Conservation (phyloP, 139 green algal genomes). For the Bryopsis sp. region DNA sequence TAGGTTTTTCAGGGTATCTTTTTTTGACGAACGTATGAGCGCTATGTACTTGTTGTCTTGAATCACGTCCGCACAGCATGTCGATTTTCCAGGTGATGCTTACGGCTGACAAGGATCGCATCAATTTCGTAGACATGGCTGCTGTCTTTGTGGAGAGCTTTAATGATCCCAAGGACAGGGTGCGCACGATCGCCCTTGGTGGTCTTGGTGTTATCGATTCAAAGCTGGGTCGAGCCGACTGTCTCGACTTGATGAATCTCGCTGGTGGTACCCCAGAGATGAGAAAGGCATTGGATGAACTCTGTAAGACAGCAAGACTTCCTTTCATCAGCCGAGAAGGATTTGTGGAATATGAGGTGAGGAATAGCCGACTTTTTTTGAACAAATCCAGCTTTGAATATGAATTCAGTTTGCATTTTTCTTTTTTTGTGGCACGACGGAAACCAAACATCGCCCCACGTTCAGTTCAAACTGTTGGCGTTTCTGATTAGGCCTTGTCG, state of each 20-base stretch:
- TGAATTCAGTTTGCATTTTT: too few relatives aligned
- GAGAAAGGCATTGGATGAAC: not conserved
- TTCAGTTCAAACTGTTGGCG: too few relatives aligned
- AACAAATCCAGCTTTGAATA: too few relatives aligned
- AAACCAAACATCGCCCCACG: too few relatives aligned
- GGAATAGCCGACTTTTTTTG: not conserved
- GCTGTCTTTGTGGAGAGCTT: not conserved
- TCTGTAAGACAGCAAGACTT: not conserved
- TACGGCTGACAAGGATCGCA: not conserved
- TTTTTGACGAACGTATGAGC: too few relatives aligned
- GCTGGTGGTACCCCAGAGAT: not conserved
- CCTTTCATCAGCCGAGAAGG: conserved; percentile 1
- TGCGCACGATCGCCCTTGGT: not conserved
- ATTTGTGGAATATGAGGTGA: not conserved
- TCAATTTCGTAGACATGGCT: not conserved
- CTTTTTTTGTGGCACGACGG: too few relatives aligned
- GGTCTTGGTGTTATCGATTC: not conserved
- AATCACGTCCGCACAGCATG: not conserved
- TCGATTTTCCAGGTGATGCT: not conserved
- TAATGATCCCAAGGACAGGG: not conserved
- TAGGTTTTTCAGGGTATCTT: too few relatives aligned
- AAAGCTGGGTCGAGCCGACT: not conserved
- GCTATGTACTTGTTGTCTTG: too few relatives aligned
- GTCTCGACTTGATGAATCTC: not conserved
- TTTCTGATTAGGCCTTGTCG: too few relatives aligned